These are phyloP conservation scores for Saprolegnia diclina DNA, from an alignment of 352 stramenopile species.

Conservation along the genomic window DNA sequence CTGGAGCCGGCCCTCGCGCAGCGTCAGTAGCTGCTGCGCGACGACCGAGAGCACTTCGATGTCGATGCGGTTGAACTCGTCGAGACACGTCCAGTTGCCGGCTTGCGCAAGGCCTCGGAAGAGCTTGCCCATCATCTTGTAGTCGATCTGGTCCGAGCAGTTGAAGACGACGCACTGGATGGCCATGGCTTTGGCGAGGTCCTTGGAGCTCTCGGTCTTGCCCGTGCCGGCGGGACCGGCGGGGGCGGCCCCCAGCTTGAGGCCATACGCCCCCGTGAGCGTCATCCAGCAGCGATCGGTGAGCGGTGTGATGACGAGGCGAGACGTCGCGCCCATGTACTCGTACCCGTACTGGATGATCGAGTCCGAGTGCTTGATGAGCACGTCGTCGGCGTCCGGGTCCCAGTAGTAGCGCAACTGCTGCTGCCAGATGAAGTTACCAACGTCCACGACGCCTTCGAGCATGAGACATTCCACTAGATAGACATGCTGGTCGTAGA, in stretches of 20 bases:
- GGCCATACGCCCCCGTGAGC: constrained; percentile 89
- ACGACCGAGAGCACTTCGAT: constrained; percentile 94
- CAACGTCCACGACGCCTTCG: constrained; percentile 55
- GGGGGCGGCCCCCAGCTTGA: constrained; percentile 90
- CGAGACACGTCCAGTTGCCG: constrained; percentile 86
- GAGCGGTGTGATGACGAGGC: constrained; percentile 76
- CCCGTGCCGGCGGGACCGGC: constrained; percentile 92
- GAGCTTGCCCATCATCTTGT: constrained; percentile 96
- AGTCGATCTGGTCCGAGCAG: constrained; percentile 94
- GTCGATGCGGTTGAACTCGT: constrained; percentile 95
- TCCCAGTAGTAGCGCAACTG: constrained; percentile 94
- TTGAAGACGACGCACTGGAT: constrained; percentile 96
- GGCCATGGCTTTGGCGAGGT: constrained; percentile 91
- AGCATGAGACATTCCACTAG: constrained; percentile 59
- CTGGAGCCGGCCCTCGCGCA: constrained; percentile 73
- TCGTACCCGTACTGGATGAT: constrained; percentile 92
- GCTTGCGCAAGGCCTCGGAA: constrained; percentile 90
- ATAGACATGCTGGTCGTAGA: background rate
- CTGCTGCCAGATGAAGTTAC: constrained; percentile 93
- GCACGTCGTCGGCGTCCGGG: constrained; percentile 74
- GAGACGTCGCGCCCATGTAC: constrained; percentile 90
- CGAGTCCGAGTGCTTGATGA: constrained; percentile 85
- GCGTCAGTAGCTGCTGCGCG: constrained; percentile 82
- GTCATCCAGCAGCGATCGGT: constrained; percentile 96
- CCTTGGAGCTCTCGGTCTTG: constrained; percentile 96